Conservation (phyloP, 1,284 basidiomycete species). For the Microbotryomycetes sp. region DNA sequence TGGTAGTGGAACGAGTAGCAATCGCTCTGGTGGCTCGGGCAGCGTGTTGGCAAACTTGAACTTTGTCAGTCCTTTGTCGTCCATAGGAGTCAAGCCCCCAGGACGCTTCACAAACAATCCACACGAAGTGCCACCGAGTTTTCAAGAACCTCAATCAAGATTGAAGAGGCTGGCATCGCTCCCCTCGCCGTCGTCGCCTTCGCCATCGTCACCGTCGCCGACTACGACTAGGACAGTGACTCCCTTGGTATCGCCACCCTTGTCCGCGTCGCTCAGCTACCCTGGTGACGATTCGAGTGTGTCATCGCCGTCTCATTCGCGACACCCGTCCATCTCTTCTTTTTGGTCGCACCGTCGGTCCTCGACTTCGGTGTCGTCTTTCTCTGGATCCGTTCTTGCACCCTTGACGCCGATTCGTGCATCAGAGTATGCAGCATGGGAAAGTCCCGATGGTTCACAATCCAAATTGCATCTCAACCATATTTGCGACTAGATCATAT, state of each 20-base stretch:
- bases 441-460: too few species aligned
- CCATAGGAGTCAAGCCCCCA: conserved; percentile 17
- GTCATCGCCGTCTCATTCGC: not conserved
- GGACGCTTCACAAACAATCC: conserved; percentile 15
- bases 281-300: too few species aligned
- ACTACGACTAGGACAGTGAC: not conserved
- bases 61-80: not conserved
- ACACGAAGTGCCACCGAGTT: conserved; percentile 24
- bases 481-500: too few species aligned
- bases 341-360: not conserved
- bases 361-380: not conserved
- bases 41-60: not conserved
- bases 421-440: too few species aligned
- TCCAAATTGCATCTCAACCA: too few species aligned
- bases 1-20: not conserved
- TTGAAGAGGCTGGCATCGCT: conserved; percentile 18
- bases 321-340: not conserved
- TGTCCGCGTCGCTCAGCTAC: too few species aligned
- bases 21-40: not conserved
- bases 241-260: not conserved
- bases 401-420: not conserved
- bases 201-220: not conserved
- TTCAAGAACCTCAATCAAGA: conserved; percentile 24
- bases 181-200: not conserved
- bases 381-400: not conserved